Percentiles rank a stretch among this genome's conserved stretches.
Evolutionary conservation across 371 early-diverging fungal species (phyloP).

Genomic region (Racocetra persica): DNA sequence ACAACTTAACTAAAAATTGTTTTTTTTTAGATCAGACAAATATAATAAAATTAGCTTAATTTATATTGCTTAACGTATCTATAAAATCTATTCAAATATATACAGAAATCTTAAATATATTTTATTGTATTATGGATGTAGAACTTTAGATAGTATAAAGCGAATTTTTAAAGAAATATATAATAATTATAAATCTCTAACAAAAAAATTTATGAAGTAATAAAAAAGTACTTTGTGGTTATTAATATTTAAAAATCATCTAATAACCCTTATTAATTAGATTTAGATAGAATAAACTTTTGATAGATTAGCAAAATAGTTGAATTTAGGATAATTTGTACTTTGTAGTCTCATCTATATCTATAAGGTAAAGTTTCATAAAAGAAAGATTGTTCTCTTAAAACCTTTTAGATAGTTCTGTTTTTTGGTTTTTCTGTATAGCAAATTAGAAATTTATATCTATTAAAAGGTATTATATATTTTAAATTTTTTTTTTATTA

Average conservation of each 20-base stretch:
- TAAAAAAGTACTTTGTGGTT: not conserved
- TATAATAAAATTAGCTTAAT: not conserved
- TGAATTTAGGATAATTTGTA: too few species aligned
- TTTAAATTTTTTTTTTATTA: too few species aligned
- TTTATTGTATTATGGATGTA: conserved; percentile 20
- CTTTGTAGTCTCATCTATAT: too few species aligned
- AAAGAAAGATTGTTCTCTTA: too few species aligned
- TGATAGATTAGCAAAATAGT: too few species aligned
- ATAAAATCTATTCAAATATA: too few species aligned
- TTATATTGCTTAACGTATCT: too few species aligned
- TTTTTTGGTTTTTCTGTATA: too few species aligned
- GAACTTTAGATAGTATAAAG: conserved; percentile 25
- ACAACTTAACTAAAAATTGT: not conserved
- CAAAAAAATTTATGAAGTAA: not conserved
- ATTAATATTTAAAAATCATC: not conserved
- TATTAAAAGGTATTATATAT: too few species aligned
- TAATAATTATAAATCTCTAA: not conserved
- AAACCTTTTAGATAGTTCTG: too few species aligned
- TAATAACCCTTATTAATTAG: not conserved
- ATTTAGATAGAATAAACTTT: not conserved
- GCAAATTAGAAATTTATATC: too few species aligned
- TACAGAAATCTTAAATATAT: not conserved
- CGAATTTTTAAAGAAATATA: not conserved
- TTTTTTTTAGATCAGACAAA: not conserved
- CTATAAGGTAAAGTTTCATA: too few species aligned